phyloP scores from a whole-genome alignment of 352 stramenopile genomes.

The Pelagophyceae sp. region DNA sequence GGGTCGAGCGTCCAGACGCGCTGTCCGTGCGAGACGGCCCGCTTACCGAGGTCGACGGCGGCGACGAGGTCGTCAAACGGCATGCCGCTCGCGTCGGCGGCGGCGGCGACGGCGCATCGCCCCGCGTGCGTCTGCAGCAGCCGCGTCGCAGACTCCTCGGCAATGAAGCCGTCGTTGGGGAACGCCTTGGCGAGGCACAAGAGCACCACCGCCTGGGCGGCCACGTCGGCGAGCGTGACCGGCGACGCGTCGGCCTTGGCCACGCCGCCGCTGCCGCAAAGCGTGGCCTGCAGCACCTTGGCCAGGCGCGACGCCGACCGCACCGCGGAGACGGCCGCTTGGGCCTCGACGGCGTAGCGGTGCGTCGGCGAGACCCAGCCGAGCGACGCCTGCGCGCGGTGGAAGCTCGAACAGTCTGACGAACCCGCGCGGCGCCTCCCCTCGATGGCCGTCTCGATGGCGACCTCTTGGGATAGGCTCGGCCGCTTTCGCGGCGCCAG shows the following conservation, averaged over 20 bases:
- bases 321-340: not conserved
- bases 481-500: too few species aligned
- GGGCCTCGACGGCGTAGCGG: not conserved
- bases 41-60: slow-evolving; percentile 38
- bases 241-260: slow-evolving; percentile 45
- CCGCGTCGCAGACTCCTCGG: slow-evolving; percentile 42
- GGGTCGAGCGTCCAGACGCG: slow-evolving; percentile 51
- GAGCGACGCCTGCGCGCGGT: not conserved
- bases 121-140: slow-evolving; percentile 31
- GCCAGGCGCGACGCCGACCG: not conserved
- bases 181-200: slow-evolving; percentile 36
- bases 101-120: slow-evolving; percentile 29
- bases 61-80: slow-evolving; percentile 27
- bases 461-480: too few species aligned
- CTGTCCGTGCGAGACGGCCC: not conserved
- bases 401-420: too few species aligned
- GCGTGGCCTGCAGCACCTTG: not conserved
- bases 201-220: slow-evolving; percentile 44
- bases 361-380: not conserved
- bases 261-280: not conserved
- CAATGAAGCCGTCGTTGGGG: slow-evolving; percentile 41
- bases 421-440: too few species aligned
- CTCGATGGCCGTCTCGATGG: too few species aligned
- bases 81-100: slow-evolving; percentile 19
- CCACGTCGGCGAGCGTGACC: slow-evolving; percentile 50